Evolutionary conservation across 2,329 filamentous ascomycete genomes (phyloP).

Genomic region (Cladosporium austrohemisphaericum): DNA sequence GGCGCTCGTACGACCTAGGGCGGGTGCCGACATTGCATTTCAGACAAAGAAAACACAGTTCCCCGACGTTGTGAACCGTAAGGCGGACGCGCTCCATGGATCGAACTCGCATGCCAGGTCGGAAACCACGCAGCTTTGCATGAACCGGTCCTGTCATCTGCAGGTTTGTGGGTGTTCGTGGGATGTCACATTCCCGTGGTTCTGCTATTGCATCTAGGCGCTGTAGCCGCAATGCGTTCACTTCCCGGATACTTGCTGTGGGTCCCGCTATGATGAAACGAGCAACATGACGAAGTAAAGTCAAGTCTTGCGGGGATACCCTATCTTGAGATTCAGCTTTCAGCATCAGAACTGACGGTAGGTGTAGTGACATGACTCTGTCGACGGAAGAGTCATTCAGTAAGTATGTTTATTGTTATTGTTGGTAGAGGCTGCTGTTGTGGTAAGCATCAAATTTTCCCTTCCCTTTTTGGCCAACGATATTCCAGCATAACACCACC

Average conservation of each 20-base stretch:
- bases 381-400: no score
- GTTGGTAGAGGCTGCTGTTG: no score
- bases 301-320: conserved; percentile 8
- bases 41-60: conserved; percentile 6
- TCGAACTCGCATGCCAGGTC: background rate
- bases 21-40: conserved; percentile 2
- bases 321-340: background rate
- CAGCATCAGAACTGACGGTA: background rate
- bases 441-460: no score
- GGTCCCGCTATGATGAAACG: conserved; percentile 5
- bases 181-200: background rate
- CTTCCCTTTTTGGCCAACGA: no score
- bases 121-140: conserved; percentile 6
- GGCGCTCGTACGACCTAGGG: conserved; percentile 1
- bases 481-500: no score
- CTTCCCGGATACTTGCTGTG: conserved; percentile 1
- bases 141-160: conserved; percentile 5
- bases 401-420: no score
- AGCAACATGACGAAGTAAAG: conserved; percentile 7
- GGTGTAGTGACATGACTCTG: background rate
- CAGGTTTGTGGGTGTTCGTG: background rate
- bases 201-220: conserved; percentile 3
- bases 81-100: background rate
- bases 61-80: background rate
- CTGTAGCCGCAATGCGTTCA: conserved; percentile 1